Conservation (phyloP, 2,329 filamentous ascomycete species). For the Penicillium polonicum region DNA sequence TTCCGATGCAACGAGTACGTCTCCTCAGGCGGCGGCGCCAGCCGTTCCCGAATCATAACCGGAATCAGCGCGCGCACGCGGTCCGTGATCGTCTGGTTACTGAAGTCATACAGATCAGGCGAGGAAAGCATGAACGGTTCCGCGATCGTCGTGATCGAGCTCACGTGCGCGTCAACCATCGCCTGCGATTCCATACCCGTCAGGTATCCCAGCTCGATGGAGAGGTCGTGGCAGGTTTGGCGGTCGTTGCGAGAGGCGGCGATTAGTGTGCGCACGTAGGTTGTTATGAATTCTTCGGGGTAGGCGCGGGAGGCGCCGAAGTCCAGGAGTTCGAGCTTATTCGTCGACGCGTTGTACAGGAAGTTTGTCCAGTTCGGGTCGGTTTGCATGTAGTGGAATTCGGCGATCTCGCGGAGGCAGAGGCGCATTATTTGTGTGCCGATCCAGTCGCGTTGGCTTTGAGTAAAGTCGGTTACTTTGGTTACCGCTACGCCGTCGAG, state of each 20-base stretch:
- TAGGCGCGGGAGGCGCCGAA: constrained; percentile 92
- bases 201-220: constrained; percentile 79
- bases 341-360: constrained; percentile 71
- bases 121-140: constrained; percentile 81
- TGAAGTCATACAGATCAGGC: constrained; percentile 85
- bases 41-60: constrained; percentile 83
- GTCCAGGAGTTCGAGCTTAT: constrained; percentile 85
- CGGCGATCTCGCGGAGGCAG: constrained; percentile 86
- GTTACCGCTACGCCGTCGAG: constrained; percentile 86
- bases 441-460: constrained; percentile 91
- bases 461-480: constrained; percentile 70
- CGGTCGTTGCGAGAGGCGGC: constrained; percentile 74
- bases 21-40: constrained; percentile 92
- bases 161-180: constrained; percentile 90
- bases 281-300: constrained; percentile 72
- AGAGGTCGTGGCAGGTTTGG: constrained; percentile 62
- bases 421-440: constrained; percentile 89
- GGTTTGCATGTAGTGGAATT: constrained; percentile 98
- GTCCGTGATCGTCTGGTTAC: constrained; percentile 93
- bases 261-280: constrained; percentile 76
- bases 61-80: constrained; percentile 85
- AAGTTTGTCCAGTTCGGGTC: constrained; percentile 99
- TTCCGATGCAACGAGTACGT: constrained; percentile 96
- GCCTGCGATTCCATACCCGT: constrained; percentile 81
- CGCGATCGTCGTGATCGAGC: constrained; percentile 82